Base-by-base conservation (phyloP, 2,329 filamentous ascomycete species). In the Pseudogymnoascus sp. region DNA sequence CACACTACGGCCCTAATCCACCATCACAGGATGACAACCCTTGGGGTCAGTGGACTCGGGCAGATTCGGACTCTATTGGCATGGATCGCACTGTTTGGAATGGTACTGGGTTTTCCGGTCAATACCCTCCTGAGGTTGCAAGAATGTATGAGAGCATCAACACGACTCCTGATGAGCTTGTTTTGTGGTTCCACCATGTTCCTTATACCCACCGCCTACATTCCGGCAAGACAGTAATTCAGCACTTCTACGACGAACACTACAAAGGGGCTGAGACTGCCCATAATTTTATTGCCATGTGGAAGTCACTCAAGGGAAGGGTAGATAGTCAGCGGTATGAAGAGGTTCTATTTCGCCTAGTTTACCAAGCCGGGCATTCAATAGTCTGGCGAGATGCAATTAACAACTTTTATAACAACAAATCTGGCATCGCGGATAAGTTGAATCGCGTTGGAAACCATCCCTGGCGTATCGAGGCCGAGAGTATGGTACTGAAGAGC, bases 171-270 rank as follows among this genome's bases (percentile, higher is more conserved):
- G 87, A 90, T 64, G 77, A 90, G 22, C 75, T 90, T 1, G 72
- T 90, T 2, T 76, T 90, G 2, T 91, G 87, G 87, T 90, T 90
- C 74, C 88, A 90, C 71, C 88, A 91, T 69, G 85, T 90, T 0
- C 80, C 81, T 3, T 91, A 88, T 70, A 88, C 84, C 0, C 82
- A 88, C 39, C 72, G 71, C 5, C 78, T 90, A 1, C 78, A 84
- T 8, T 84, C 81, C 0, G 84, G 85, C 9, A 83, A 86, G 72
- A 88, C 87, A 0, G 85, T 90, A 2, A 86, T 87, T 60, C 84
- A 87, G 68, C 83, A 86, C 68, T 85, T 87, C 71, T 87, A 87
- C 68, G 80, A 87, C 64, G 82, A 83, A 0, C 84, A 87, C 64
- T 86, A 87, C 65, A 72, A 74, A 6, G 84, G 84, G 5, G 81